Conservation (phyloP, 2,329 filamentous ascomycete species). For the Hortaea sp. region DNA sequence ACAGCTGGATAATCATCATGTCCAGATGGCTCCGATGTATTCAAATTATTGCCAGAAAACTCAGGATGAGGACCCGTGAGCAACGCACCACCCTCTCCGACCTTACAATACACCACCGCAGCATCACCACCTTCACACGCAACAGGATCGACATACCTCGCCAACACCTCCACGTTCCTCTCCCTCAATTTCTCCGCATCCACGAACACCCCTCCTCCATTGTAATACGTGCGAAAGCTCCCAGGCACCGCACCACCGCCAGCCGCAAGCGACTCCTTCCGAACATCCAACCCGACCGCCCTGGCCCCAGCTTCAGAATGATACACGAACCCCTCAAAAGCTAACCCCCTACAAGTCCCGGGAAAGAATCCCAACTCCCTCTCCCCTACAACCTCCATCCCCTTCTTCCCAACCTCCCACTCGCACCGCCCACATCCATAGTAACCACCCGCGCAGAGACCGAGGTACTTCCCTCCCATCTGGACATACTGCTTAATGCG, state of each 20-base stretch:
- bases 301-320: conserved; percentile 74
- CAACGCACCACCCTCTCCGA: conserved; percentile 70
- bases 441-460: conserved; percentile 90
- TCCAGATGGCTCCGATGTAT: conserved; percentile 47
- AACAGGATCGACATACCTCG: conserved; percentile 64
- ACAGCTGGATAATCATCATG: conserved; percentile 61
- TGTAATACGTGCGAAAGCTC: conserved; percentile 70
- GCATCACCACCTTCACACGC: conserved; percentile 53
- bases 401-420: conserved; percentile 76
- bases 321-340: conserved; percentile 85
- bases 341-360: conserved; percentile 72
- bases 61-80: conserved; percentile 89
- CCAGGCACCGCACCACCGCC: conserved; percentile 14
- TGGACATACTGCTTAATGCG: conserved; percentile 78
- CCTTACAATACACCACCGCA: conserved; percentile 71
- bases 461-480: conserved; percentile 74
- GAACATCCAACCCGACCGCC: conserved; percentile 57
- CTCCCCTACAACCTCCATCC: conserved; percentile 74
- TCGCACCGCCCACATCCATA: conserved; percentile 76
- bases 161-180: conserved; percentile 67
- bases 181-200: conserved; percentile 55
- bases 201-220: conserved; percentile 89
- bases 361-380: conserved; percentile 85
- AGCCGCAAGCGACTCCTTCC: conserved; percentile 47
- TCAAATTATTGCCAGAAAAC: conserved; percentile 75